A percentile compares a stretch with the other conserved stretches of the same genome.
Conservation (phyloP, 2,329 filamentous ascomycete species). For the Aspergillus sp. region DNA sequence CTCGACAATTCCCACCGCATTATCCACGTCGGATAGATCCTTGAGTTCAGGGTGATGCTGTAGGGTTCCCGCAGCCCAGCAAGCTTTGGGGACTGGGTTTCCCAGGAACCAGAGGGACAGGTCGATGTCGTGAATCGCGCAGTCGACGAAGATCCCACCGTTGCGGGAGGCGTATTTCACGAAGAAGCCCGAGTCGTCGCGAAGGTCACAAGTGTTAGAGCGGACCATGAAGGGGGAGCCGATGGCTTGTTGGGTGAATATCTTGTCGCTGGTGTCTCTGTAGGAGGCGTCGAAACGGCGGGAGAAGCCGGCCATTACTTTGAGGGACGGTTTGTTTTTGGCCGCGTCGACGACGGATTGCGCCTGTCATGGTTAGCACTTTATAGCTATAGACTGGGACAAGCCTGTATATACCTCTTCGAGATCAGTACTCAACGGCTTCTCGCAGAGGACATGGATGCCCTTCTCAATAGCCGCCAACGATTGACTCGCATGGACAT, state of each 20-base stretch:
- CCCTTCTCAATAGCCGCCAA: conserved; percentile 44
- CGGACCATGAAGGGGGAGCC: conserved; percentile 52
- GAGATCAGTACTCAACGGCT: conserved; percentile 42
- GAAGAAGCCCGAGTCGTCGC: conserved; percentile 56
- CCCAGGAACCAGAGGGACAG: conserved; percentile 35
- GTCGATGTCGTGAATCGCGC: conserved; percentile 59
- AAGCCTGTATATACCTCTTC: conserved; percentile 37
- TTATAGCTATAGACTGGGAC: too few relatives aligned
- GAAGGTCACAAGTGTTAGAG: conserved; percentile 56
- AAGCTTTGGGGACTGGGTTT: conserved; percentile 23
- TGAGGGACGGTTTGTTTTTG: conserved; percentile 44
- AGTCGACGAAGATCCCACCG: conserved; percentile 61
- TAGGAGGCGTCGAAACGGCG: conserved; percentile 56
- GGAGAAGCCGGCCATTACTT: conserved; percentile 56
- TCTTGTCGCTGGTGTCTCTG: conserved; percentile 46
- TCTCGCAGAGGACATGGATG: conserved; percentile 47
- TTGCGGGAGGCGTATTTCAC: conserved; percentile 55
- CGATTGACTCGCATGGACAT: conserved; percentile 44
- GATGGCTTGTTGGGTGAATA: conserved; percentile 43
- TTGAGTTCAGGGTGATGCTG: conserved; percentile 23
- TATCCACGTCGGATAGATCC: conserved; percentile 29
- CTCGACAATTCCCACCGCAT: conserved; percentile 30
- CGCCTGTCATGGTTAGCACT: conserved; percentile 31
- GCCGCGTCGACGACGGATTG: conserved; percentile 51
- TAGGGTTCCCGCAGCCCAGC: conserved; percentile 24